phyloP scores from a whole-genome alignment of 345 rosid genomes.

The Erysimum cheiranthoides region DNA sequence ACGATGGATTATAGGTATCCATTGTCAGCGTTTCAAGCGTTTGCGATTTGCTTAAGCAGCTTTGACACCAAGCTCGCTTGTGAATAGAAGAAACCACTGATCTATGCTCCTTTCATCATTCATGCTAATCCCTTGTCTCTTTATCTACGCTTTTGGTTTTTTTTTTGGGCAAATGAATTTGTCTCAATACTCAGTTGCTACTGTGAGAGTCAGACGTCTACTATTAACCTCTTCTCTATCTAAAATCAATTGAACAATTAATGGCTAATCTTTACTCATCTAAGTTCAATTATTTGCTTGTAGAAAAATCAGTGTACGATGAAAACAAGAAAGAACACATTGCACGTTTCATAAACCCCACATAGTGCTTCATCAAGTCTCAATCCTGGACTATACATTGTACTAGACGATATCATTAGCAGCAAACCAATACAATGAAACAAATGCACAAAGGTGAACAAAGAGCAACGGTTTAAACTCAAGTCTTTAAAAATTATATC shows the following conservation, averaged over 20 bases:
- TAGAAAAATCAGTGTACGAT: not conserved
- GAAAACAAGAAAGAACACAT: slow-evolving; percentile 2
- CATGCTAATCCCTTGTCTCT: slow-evolving; percentile 41
- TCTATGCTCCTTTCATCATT: slow-evolving; percentile 13
- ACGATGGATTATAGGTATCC: slow-evolving; percentile 98
- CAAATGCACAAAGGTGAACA: not conserved
- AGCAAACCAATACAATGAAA: not conserved
- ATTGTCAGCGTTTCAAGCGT: slow-evolving; percentile 94
- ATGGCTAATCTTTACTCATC: not conserved
- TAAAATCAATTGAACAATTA: slow-evolving; percentile 30
- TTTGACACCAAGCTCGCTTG: slow-evolving; percentile 98
- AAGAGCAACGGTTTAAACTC: not conserved
- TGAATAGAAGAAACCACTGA: slow-evolving; percentile 62
- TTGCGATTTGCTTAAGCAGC: slow-evolving; percentile 98
- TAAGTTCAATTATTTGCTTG: not conserved
- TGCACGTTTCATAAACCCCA: not conserved
- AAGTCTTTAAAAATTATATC: not conserved
- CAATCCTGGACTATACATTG: not conserved
- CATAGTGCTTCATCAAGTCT: not conserved
- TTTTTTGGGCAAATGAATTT: slow-evolving; percentile 23
- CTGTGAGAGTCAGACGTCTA: slow-evolving; percentile 37
- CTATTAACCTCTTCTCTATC: slow-evolving; percentile 34
- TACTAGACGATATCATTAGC: not conserved
- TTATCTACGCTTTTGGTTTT: slow-evolving; percentile 16
- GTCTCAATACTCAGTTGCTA: slow-evolving; percentile 36